phyloP scores from a whole-genome alignment of 2,329 filamentous ascomycete genomes.

The Colletotrichum orchidophilum region DNA sequence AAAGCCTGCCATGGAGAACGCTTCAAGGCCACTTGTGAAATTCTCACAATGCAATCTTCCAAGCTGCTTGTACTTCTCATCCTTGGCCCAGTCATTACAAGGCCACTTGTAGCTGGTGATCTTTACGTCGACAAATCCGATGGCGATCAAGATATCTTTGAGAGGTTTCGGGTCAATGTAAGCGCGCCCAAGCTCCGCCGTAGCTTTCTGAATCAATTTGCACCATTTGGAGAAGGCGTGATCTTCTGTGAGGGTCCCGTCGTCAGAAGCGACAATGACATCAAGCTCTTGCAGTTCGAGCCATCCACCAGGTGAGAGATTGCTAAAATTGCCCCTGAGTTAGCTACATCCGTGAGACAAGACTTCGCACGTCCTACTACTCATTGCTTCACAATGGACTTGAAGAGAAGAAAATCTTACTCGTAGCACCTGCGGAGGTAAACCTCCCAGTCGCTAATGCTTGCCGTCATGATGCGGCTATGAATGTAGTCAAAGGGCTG shows the following conservation, averaged over 20 bases:
- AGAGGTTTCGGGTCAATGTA: slow-evolving; percentile 32
- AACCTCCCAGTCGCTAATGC: slow-evolving; percentile 48
- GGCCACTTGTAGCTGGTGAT: slow-evolving; percentile 60
- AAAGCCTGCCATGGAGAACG: slow-evolving; percentile 41
- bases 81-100: slow-evolving; percentile 60
- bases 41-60: slow-evolving; percentile 47
- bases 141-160: slow-evolving; percentile 54
- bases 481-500: slow-evolving; percentile 52
- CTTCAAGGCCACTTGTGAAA: slow-evolving; percentile 42
- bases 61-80: slow-evolving; percentile 60
- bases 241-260: slow-evolving; percentile 49
- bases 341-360: no score
- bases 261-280: slow-evolving; percentile 51
- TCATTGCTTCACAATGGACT: no score
- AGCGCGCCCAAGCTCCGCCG: slow-evolving; percentile 41
- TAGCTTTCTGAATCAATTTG: slow-evolving; percentile 41
- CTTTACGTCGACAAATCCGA: slow-evolving; percentile 62
- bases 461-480: slow-evolving; percentile 46
- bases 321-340: slow-evolving; percentile 42
- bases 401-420: no score
- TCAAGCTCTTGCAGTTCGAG: slow-evolving; percentile 62
- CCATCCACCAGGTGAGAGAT: slow-evolving; percentile 61
- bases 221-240: slow-evolving; percentile 43
- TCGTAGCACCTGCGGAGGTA: slow-evolving; percentile 60
- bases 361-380: no score